Conservation (phyloP, 1,284 basidiomycete species). For the Leccinum griseonigrum region DNA sequence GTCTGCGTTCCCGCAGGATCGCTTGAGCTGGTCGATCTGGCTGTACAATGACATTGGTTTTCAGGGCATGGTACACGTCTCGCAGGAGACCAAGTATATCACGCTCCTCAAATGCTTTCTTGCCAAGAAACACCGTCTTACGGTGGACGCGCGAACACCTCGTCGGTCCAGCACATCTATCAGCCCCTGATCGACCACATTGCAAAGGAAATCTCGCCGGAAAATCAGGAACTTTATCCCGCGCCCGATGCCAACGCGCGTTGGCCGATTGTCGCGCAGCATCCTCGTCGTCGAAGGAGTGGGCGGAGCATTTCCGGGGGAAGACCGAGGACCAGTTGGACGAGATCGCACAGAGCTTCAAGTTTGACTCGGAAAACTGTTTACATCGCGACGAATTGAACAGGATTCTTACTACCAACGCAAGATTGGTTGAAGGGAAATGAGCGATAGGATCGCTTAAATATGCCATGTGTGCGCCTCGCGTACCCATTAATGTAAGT, state of each 20-base stretch:
- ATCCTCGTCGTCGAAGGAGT: conserved; percentile 65
- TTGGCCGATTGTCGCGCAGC: conserved; percentile 52
- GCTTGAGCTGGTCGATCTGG: conserved; percentile 81
- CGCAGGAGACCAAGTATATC: conserved; percentile 69
- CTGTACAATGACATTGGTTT: conserved; percentile 85
- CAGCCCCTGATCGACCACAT: conserved; percentile 57
- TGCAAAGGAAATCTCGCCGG: conserved; percentile 41
- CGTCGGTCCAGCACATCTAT: conserved; percentile 49
- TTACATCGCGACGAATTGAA: conserved; percentile 48
- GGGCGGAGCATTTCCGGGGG: conserved; percentile 61
- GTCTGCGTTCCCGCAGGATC: conserved; percentile 44
- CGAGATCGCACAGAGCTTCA: conserved; percentile 59
- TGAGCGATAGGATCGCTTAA: neutral
- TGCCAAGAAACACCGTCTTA: conserved; percentile 59
- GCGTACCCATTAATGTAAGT: neutral
- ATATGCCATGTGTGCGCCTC: neutral
- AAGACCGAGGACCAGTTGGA: conserved; percentile 57
- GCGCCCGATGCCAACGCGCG: conserved; percentile 40
- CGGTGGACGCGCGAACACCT: conserved; percentile 57
- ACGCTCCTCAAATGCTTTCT: conserved; percentile 61
- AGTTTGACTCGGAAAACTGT: conserved; percentile 49
- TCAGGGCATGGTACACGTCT: conserved; percentile 79
- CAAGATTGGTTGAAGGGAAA: conserved; percentile 8
- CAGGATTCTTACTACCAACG: conserved; percentile 43
- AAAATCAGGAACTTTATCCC: conserved; percentile 48